Base-by-base conservation (phyloP, 1,284 basidiomycete species). In the Porogramme epimiltina region DNA sequence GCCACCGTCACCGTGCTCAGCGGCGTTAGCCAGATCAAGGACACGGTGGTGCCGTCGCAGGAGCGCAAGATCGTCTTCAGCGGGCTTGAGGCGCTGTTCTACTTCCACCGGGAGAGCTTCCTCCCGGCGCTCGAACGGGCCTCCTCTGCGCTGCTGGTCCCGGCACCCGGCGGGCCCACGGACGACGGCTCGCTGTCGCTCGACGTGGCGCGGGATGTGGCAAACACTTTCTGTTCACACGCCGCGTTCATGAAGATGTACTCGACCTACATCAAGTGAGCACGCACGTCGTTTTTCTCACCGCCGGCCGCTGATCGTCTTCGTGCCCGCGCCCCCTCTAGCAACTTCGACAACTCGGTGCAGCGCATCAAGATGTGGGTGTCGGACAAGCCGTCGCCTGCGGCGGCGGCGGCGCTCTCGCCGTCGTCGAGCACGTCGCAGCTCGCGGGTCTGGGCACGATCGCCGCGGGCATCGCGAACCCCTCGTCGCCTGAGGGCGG, bases 171-270 rank as follows among this genome's bases (percentile, higher is more conserved):
- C 62, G 72, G 77, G 28, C 28, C 28, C 28, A 13, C 28, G 28
- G 28, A 37, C 22, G 85, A 91, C 55, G 91, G 91, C 0, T 79
- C 83, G 49, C 66, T 90, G 34, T 95, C 93, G 0, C 73, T 86
- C 37, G 76, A 74, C 20, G 89, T 92, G 9, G 93, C 93, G 0
- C 90, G 85, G 56, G 81, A 84, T 24, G 87, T 99, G 31, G 95
- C 93, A 6, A 84, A 89, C 55, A 94, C 92, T 37, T 99, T 99
- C 71, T 76, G 89, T 55, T 90, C 87, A 44, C 94, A 98, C 70
- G 92, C 93, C 36, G 93, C 94, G 8, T 96, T 96, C 76, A 93
- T 98, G 91, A 93, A 81, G 73, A 94, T 98, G 87, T 98, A 98
- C 71, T 95, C 93, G 43, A 91, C 89, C 36, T 98, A 96, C 69